Evolutionary conservation across 352 stramenopile species (phyloP).

Genomic region (Blastocystis sp.): DNA sequence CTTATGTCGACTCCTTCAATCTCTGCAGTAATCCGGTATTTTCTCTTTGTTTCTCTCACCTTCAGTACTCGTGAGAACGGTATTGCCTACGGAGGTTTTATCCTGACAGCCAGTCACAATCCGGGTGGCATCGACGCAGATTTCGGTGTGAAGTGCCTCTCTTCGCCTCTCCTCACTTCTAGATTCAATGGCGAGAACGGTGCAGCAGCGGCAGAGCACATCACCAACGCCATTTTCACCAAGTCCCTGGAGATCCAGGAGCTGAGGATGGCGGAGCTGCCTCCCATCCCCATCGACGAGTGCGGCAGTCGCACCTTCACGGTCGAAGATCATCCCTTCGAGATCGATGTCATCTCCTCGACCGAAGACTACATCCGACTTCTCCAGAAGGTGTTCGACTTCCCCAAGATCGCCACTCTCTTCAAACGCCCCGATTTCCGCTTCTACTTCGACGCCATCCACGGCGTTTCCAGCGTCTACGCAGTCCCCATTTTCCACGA

Average conservation of each 20-base stretch:
- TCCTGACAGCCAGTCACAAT: constrained; percentile 96
- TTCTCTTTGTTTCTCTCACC: neutral
- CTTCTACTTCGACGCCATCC: constrained; percentile 94
- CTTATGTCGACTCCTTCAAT: constrained; percentile 93
- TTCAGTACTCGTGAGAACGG: constrained; percentile 77
- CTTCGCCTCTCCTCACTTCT: constrained; percentile 74
- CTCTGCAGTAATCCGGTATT: constrained; percentile 87
- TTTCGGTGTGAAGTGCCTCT: constrained; percentile 84
- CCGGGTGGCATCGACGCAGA: constrained; percentile 92
- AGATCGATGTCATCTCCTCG: constrained; percentile 91
- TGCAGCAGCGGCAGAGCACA: constrained; percentile 86
- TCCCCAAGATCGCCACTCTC: constrained; percentile 83
- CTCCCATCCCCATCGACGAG: constrained; percentile 71
- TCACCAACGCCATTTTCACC: constrained; percentile 91
- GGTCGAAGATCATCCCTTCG: constrained; percentile 61
- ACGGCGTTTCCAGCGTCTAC: constrained; percentile 91
- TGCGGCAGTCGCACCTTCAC: constrained; percentile 69
- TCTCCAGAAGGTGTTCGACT: constrained; percentile 95
- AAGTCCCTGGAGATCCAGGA: constrained; percentile 72
- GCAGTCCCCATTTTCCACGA: constrained; percentile 89
- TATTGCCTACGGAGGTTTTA: constrained; percentile 85
- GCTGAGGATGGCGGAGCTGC: constrained; percentile 84
- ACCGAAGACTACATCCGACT: constrained; percentile 87
- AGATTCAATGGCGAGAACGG: constrained; percentile 93
- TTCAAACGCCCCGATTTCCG: constrained; percentile 83